Evolutionary conservation across 1,284 basidiomycete species (phyloP).

Genomic region (Gomphus bonarii): DNA sequence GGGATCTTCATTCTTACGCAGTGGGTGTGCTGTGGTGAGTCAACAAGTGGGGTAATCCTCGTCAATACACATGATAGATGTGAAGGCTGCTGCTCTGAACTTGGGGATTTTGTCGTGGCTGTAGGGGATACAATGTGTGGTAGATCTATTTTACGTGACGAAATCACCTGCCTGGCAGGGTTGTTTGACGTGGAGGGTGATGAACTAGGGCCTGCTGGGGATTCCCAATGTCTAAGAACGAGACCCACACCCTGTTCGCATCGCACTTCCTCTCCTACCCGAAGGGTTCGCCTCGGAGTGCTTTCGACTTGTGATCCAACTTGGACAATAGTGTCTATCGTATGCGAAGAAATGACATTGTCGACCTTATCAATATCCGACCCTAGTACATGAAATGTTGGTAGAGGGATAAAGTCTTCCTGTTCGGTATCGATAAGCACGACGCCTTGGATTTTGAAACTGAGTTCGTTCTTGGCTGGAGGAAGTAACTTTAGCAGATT

Average conservation of each 20-base stretch:
- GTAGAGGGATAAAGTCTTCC: conserved; percentile 9
- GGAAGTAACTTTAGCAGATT: conserved; percentile 70
- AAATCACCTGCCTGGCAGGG: conserved; percentile 47
- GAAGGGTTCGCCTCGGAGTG: conserved; percentile 56
- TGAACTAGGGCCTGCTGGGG: background rate
- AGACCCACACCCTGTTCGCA: conserved; percentile 15
- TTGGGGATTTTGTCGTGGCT: background rate
- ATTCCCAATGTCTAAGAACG: background rate
- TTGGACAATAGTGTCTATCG: conserved; percentile 14
- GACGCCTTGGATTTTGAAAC: conserved; percentile 54
- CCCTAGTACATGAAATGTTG: conserved; percentile 26
- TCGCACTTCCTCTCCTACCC: conserved; percentile 52
- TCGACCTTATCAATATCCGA: conserved; percentile 17
- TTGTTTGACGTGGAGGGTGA: conserved; percentile 25
- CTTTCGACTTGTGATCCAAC: conserved; percentile 31
- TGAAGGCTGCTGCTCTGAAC: conserved; percentile 27
- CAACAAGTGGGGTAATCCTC: conserved; percentile 40
- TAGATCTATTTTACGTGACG: conserved; percentile 17
- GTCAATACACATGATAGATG: conserved; percentile 44
- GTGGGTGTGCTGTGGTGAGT: conserved; percentile 29
- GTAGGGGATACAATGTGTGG: background rate
- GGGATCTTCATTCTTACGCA: conserved; percentile 48
- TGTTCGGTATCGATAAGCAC: conserved; percentile 33
- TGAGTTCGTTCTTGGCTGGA: conserved; percentile 49
- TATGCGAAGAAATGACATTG: conserved; percentile 16